A percentile compares a stretch with the other conserved stretches of the same genome.
Conservation (phyloP, 139 green algal species). For the Haematococcus lacustris region DNA sequence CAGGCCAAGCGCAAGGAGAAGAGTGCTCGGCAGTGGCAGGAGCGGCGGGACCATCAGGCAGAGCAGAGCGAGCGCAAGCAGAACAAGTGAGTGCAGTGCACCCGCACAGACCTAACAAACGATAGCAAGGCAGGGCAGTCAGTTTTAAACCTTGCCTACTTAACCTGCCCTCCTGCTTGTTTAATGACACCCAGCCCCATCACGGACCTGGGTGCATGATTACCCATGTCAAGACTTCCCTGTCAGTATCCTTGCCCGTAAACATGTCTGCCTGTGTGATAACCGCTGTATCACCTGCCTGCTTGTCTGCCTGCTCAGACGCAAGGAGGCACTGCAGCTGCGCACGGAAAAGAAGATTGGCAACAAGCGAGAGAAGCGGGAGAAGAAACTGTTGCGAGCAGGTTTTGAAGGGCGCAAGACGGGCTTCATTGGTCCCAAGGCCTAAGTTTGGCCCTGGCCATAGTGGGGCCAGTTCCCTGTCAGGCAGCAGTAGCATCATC, state of each 20-base stretch:
- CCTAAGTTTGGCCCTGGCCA: not conserved
- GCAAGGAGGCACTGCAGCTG: slow-evolving; percentile 56
- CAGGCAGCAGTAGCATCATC: not conserved
- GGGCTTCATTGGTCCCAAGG: slow-evolving; percentile 45
- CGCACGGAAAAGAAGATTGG: slow-evolving; percentile 54
- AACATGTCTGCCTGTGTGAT: too few relatives aligned
- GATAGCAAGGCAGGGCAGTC: too few relatives aligned
- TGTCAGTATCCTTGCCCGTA: too few relatives aligned
- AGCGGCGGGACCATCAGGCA: slow-evolving; percentile 45
- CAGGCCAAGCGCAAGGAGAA: slow-evolving; percentile 45
- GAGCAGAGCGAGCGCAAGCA: slow-evolving; percentile 55
- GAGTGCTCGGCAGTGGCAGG: slow-evolving; percentile 57
- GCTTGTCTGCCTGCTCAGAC: slow-evolving; percentile 32
- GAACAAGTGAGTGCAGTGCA: slow-evolving; percentile 54
- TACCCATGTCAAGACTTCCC: too few relatives aligned
- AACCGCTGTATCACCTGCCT: not conserved
- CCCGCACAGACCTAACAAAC: too few relatives aligned
- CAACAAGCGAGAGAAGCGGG: slow-evolving; percentile 68
- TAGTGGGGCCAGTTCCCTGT: too few relatives aligned
- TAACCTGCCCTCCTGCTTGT: too few relatives aligned
- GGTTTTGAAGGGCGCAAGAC: slow-evolving; percentile 79
- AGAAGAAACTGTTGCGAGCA: slow-evolving; percentile 80
- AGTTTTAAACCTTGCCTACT: too few relatives aligned
- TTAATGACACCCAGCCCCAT: too few relatives aligned
- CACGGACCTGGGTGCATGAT: too few relatives aligned